phyloP scores from a whole-genome alignment of 441 rosid genomes.

The Viola pubescens region DNA sequence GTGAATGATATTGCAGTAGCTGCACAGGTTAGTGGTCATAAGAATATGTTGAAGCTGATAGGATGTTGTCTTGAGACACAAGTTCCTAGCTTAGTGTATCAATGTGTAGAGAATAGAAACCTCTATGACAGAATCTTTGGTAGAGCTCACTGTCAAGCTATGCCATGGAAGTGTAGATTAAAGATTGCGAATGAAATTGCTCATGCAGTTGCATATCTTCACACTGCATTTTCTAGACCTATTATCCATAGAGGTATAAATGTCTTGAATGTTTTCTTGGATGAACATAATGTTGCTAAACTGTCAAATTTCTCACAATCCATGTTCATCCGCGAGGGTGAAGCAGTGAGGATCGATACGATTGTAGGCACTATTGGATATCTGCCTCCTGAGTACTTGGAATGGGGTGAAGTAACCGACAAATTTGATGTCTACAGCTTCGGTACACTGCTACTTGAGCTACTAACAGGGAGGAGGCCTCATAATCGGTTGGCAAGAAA shows the following conservation, averaged over 20 bases:
- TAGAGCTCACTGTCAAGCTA: background rate
- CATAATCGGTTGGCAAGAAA: too few relatives aligned
- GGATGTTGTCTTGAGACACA: conserved; percentile 24
- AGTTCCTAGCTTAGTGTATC: conserved; percentile 13
- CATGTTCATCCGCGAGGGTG: too few relatives aligned
- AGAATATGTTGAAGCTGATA: conserved; percentile 15
- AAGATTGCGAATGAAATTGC: conserved; percentile 19
- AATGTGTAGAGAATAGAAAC: background rate
- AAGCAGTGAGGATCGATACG: too few relatives aligned
- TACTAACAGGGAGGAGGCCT: too few relatives aligned
- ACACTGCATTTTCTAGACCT: conserved; percentile 13
- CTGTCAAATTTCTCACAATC: too few relatives aligned
- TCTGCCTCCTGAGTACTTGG: too few relatives aligned
- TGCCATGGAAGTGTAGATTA: conserved; percentile 12
- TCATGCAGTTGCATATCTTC: conserved; percentile 22
- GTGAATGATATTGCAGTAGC: conserved; percentile 20
- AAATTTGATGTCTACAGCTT: too few relatives aligned
- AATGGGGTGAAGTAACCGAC: too few relatives aligned
- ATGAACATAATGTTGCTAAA: too few relatives aligned
- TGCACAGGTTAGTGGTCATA: conserved; percentile 16
- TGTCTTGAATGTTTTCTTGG: too few relatives aligned
- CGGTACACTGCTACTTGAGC: too few relatives aligned
- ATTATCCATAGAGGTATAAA: conserved; percentile 3
- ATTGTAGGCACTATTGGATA: too few relatives aligned
- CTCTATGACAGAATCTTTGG: conserved; percentile 7